phyloP scores from a whole-genome alignment of 2,329 filamentous ascomycete genomes.

The Atkinsonella texensis region DNA sequence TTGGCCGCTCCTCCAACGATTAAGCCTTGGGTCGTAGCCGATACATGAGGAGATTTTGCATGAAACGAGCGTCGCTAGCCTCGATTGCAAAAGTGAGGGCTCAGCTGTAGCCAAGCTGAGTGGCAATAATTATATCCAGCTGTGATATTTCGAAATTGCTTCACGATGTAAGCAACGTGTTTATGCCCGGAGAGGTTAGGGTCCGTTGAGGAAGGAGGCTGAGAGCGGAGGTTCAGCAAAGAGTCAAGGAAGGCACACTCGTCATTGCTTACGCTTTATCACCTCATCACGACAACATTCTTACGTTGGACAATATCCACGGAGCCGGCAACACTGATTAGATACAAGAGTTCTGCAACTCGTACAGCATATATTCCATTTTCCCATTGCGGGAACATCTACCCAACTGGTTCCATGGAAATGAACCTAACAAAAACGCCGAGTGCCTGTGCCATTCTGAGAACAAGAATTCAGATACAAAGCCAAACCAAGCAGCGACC shows the following conservation, averaged over 20 bases:
- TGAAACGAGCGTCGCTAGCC: no score
- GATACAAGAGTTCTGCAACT: background rate
- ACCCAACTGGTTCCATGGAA: background rate
- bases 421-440: background rate
- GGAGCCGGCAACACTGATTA: background rate
- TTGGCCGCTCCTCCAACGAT: no score
- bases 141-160: no score
- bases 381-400: background rate
- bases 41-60: no score
- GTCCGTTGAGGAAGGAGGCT: no score
- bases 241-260: background rate
- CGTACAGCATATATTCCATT: background rate
- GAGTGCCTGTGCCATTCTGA: background rate
- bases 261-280: background rate
- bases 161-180: no score
- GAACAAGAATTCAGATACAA: background rate
- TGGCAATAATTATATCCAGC: no score
- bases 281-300: background rate
- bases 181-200: no score
- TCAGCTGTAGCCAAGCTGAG: no score
- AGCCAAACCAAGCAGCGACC: background rate
- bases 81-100: no score
- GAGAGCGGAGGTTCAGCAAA: no score
- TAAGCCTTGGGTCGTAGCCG: no score
- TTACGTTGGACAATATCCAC: background rate